phyloP scores from a whole-genome alignment of 805 yeast species.

The Debaryomyces tyrocola region DNA sequence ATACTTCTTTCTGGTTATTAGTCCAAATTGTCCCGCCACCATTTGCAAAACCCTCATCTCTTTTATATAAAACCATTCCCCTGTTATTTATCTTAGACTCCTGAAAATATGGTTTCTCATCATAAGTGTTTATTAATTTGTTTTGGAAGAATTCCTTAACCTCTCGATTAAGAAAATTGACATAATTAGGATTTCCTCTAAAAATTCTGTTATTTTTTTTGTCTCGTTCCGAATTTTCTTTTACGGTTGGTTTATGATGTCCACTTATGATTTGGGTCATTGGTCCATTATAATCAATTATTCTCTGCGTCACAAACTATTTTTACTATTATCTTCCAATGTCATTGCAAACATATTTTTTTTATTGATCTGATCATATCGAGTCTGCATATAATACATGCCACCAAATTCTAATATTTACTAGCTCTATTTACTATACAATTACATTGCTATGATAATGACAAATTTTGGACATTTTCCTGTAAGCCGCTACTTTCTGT shows the following conservation, averaged over 20 bases:
- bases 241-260: constrained; percentile 3
- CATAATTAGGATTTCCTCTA: constrained; percentile 28
- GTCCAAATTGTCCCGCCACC: constrained; percentile 45
- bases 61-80: constrained; percentile 13
- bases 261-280: not conserved
- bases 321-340: not conserved
- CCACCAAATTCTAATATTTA: no score
- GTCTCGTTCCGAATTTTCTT: not conserved
- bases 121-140: not conserved
- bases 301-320: no score
- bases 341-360: not conserved
- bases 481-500: not conserved
- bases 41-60: constrained; percentile 1
- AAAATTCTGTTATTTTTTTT: constrained; percentile 14
- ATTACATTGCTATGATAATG: not conserved
- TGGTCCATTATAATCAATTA: not conserved
- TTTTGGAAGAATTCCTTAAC: constrained; percentile 21
- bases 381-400: not conserved
- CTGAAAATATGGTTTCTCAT: constrained; percentile 4
- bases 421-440: not conserved
- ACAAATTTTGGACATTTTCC: not conserved
- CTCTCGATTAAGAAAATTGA: constrained; percentile 26
- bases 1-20: constrained; percentile 47
- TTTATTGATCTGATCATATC: not conserved
- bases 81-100: constrained; percentile 12